A percentile compares a stretch with the other conserved stretches of the same genome.
Conservation (phyloP, 2,329 filamentous ascomycete species). For the Teratosphaeria gauchensis region DNA sequence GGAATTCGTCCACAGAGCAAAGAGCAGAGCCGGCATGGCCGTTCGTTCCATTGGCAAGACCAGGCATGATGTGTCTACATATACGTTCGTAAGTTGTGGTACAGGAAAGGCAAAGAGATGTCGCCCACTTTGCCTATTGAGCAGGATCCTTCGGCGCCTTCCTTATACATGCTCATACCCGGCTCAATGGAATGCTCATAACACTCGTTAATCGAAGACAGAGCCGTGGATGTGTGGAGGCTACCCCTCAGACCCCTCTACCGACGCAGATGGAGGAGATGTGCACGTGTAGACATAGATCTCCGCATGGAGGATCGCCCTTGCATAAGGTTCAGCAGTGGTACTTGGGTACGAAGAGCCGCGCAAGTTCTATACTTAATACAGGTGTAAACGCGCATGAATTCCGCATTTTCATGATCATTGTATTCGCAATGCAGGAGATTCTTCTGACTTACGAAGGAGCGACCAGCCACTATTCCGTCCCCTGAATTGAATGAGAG, state of each 20-base stretch:
- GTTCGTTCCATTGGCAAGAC: not conserved
- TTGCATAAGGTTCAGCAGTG: not conserved
- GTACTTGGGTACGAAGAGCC: not conserved
- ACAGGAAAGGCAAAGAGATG: no score
- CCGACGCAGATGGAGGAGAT: not conserved
- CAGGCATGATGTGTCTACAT: no score
- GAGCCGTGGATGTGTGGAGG: not conserved
- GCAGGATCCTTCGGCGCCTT: no score
- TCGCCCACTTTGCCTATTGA: no score
- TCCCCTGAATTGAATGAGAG: no score
- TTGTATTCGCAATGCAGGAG: no score
- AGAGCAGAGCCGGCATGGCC: conserved; percentile 13
- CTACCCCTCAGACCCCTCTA: not conserved
- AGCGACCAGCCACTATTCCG: no score
- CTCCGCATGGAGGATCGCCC: not conserved
- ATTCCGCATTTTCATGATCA: not conserved
- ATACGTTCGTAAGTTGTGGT: no score
- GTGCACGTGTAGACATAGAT: not conserved
- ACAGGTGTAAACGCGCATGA: not conserved
- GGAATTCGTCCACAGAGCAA: conserved; percentile 19
- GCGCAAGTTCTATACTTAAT: not conserved
- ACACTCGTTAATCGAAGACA: not conserved
- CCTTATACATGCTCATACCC: not conserved
- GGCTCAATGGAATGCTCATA: not conserved
- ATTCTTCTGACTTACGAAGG: no score